Percentiles rank a stretch among this genome's conserved stretches.
Evolutionary conservation across 78 protist species (phyloP).

Genomic region (Anaeramoeba flamelloides): DNA sequence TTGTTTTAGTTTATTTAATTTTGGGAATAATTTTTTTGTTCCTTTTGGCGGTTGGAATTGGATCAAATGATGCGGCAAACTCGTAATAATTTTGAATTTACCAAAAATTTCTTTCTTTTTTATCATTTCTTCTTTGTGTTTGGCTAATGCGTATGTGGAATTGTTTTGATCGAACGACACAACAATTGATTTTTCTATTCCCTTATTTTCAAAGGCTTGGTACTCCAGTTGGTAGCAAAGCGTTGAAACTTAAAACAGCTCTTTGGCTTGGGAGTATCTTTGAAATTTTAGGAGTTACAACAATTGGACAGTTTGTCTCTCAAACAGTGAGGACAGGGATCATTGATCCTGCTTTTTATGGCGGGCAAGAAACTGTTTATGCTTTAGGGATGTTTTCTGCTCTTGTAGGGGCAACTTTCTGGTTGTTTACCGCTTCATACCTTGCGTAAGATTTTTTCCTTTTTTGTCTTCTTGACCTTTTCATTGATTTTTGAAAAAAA

Average conservation of each 20-base stretch:
- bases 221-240: slow-evolving; percentile 12
- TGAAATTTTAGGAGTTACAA: slow-evolving; percentile 15
- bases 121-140: too few species aligned
- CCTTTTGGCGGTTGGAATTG: not conserved
- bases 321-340: slow-evolving; percentile 4
- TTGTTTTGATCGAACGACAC: too few species aligned
- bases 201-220: too few species aligned
- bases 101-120: too few species aligned
- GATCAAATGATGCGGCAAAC: not conserved
- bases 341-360: not conserved
- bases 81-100: too few species aligned
- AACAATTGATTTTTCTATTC: too few species aligned
- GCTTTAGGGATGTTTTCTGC: slow-evolving; percentile 12
- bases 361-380: not conserved
- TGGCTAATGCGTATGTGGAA: too few species aligned
- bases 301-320: slow-evolving; percentile 17
- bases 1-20: too few species aligned
- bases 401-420: slow-evolving; percentile 6
- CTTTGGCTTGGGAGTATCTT: not conserved
- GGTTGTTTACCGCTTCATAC: slow-evolving; percentile 15
- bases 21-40: not conserved
- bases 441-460: too few species aligned
- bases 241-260: slow-evolving; percentile 5
- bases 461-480: too few species aligned
- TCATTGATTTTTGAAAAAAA: too few species aligned